Evolutionary conservation across 768 basidiomycete species (phyloP).

Genomic region (Mycena albidolilacea): DNA sequence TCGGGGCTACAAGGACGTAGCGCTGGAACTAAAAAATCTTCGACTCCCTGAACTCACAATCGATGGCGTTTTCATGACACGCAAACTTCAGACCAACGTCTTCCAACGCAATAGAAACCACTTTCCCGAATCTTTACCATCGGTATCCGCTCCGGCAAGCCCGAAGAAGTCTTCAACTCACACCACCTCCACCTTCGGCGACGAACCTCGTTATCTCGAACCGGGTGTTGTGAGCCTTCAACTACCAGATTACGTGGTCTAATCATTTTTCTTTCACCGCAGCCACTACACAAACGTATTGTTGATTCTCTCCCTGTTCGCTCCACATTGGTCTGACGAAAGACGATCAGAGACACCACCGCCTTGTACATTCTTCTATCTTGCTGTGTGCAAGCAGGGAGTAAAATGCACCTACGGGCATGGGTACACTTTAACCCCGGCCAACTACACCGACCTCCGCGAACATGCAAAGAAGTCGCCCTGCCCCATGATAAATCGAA

Average conservation of each 20-base stretch:
- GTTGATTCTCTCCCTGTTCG: background rate
- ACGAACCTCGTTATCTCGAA: conserved; percentile 25
- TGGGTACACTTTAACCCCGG: conserved; percentile 53
- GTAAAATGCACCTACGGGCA: conserved; percentile 54
- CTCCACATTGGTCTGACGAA: background rate
- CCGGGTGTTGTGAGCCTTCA: conserved; percentile 25
- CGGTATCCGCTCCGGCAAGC: conserved; percentile 8
- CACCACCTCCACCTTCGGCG: conserved; percentile 1
- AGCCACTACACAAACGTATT: conserved; percentile 40
- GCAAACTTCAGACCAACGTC: conserved; percentile 48
- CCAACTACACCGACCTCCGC: conserved; percentile 52
- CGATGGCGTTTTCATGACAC: conserved; percentile 58
- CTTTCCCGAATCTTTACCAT: conserved; percentile 14
- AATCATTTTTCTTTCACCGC: background rate
- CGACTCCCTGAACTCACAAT: conserved; percentile 54
- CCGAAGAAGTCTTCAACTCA: conserved; percentile 12
- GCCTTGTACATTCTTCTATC: conserved; percentile 62
- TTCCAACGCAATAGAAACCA: conserved; percentile 30
- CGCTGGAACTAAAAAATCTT: conserved; percentile 56
- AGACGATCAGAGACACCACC: conserved; percentile 48
- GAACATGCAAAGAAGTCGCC: conserved; percentile 58
- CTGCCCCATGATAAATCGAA: conserved; percentile 55
- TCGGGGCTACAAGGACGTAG: conserved; percentile 61
- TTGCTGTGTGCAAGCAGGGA: conserved; percentile 51
- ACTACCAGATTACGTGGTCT: background rate